Evolutionary conservation across 1,284 basidiomycete genomes (phyloP).

Genomic region (Pholiota adiposa): DNA sequence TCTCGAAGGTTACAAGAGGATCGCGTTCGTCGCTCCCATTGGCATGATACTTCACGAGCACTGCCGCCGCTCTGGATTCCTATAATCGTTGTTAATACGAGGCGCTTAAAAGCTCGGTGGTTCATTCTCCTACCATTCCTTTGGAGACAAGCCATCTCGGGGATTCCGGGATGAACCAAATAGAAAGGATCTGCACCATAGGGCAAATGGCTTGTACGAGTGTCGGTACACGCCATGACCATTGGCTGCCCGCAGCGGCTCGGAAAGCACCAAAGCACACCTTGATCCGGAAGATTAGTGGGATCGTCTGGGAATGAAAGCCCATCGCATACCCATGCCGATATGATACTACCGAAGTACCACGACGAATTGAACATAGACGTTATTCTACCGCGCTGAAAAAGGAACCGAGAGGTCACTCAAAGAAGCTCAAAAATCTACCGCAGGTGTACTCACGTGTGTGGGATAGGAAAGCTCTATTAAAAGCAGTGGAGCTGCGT

Average conservation of each 20-base stretch:
- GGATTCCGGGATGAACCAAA: constrained; percentile 64
- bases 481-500: constrained; percentile 66
- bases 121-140: constrained; percentile 47
- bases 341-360: constrained; percentile 67
- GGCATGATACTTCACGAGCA: constrained; percentile 69
- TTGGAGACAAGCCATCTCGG: constrained; percentile 70
- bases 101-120: not conserved
- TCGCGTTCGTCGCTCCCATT: constrained; percentile 54
- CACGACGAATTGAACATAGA: constrained; percentile 66
- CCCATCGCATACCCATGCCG: constrained; percentile 49
- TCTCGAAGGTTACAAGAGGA: constrained; percentile 59
- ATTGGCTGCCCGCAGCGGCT: constrained; percentile 47
- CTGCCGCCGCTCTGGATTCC: constrained; percentile 54
- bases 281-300: constrained; percentile 25
- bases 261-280: constrained; percentile 60
- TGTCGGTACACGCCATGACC: constrained; percentile 73
- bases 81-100: constrained; percentile 22
- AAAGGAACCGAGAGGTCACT: constrained; percentile 2
- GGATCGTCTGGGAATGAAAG: not conserved
- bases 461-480: constrained; percentile 77
- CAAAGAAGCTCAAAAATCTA: not conserved
- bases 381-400: constrained; percentile 60
- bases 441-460: constrained; percentile 56
- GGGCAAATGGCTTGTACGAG: constrained; percentile 71
- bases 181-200: constrained; percentile 55